Base-by-base conservation (phyloP, 495 filamentous ascomycete species). In the Penicillium argentinense region DNA sequence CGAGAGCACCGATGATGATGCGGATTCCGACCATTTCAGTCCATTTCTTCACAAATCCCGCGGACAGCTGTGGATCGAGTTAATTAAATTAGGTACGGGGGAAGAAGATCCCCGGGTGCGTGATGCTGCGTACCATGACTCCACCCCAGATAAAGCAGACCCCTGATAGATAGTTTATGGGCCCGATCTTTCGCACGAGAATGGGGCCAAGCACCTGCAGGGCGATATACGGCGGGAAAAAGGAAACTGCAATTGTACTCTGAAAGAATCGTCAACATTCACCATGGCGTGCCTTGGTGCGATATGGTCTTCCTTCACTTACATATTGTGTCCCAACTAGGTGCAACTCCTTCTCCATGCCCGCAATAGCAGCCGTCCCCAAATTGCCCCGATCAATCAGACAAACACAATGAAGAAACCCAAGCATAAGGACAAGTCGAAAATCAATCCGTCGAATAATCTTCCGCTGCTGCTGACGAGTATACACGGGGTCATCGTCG, bases 1-100 rank as follows among this genome's bases (percentile, higher is more conserved):
- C 80, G 4, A 85, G 57, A 3, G 79, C 54, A 36, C 82, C 81
- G n/a, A 86, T 66, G n/a, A 84, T 42, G 1, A 80, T 60, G 11
- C 82, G 67, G 29, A 84, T 53, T 0, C 55, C 80, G 3, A 73
- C 63, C 60, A 85, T 66, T 0, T 57, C 51, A n/a, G 55, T 48
- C 72, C 75, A 84, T 9, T 63, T 59, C 7, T 72, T 59, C 11
- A 75, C 68, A 32, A 84, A 82, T 2, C 80, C 82, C 59, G 32
- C 27, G 6, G 17, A 36, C 12, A 34, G 24, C 48, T 46, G 34
- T 3, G 21, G 1, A 23, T 8, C 9, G n/a, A 16, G 16, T 9
- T 4, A 34, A 16, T 17, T 34, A 17, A 4, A 9, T 17, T 9
- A 34, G 4, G 5, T n/a, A 30, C 3, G 13, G 4, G n/a, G n/a